These are phyloP conservation scores for Globisporangium spiculum DNA, from an alignment of 352 stramenopile genomes.

Conservation along the genomic window DNA sequence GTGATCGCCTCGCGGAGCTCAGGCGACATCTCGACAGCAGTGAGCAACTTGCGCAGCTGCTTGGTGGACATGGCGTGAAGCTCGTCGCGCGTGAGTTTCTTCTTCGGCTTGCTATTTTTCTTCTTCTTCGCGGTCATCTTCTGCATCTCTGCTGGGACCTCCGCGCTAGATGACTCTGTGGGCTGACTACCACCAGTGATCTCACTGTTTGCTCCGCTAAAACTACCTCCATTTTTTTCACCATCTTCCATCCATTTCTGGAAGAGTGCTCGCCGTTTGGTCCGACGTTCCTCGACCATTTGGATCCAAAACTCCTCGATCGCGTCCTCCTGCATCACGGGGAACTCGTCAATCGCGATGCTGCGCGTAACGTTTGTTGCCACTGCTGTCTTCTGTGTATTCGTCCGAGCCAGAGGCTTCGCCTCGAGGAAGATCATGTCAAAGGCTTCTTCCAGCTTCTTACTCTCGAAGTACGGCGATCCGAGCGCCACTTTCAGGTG, in stretches of 20 bases:
- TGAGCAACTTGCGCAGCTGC: slow-evolving; percentile 47
- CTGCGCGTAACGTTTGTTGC: slow-evolving; percentile 37
- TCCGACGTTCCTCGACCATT: slow-evolving; percentile 55
- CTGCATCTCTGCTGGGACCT: neutral
- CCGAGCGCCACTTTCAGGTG: slow-evolving; percentile 60
- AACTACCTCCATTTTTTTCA: neutral
- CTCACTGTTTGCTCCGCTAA: neutral
- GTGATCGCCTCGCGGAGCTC: slow-evolving; percentile 41
- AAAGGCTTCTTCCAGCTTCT: slow-evolving; percentile 49
- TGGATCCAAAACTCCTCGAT: slow-evolving; percentile 77
- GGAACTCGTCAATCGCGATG: slow-evolving; percentile 85
- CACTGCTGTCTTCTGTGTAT: neutral
- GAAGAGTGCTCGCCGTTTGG: slow-evolving; percentile 43
- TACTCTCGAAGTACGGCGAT: slow-evolving; percentile 72
- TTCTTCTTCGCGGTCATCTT: neutral
- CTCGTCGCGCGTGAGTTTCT: slow-evolving; percentile 41
- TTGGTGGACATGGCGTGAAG: slow-evolving; percentile 46
- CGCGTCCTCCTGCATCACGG: slow-evolving; percentile 77
- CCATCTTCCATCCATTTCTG: slow-evolving; percentile 31
- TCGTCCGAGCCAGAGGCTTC: slow-evolving; percentile 24
- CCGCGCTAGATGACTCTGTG: neutral
- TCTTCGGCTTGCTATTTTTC: slow-evolving; percentile 17
- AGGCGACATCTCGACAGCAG: slow-evolving; percentile 23
- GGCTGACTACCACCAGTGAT: neutral
- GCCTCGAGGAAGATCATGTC: slow-evolving; percentile 78